Evolutionary conservation across 257 asterid genomes (phyloP).

Genomic region (Thymus quinquecostatus): DNA sequence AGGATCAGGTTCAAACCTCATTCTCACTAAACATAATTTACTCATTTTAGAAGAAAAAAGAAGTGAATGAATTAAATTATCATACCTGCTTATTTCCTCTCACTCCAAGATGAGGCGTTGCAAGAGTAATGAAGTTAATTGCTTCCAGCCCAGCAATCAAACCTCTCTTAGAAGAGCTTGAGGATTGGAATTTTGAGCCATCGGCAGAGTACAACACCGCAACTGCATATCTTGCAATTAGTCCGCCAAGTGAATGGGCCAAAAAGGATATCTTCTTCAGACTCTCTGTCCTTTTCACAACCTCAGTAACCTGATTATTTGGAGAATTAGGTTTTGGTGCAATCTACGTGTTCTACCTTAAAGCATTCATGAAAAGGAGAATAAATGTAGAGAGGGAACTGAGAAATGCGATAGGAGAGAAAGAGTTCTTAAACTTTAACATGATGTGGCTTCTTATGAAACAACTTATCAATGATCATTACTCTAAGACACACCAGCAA

Average conservation of each 20-base stretch:
- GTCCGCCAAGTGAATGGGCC: constrained; percentile 98
- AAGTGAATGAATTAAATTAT: background rate
- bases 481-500: constrained; percentile 24
- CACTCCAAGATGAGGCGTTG: constrained; percentile 98
- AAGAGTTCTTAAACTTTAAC: constrained; percentile 13
- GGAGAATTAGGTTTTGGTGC: constrained; percentile 3
- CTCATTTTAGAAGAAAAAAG: background rate
- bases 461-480: background rate
- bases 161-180: constrained; percentile 53
- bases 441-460: constrained; percentile 3
- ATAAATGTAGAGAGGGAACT: background rate
- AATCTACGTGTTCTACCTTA: background rate
- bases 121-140: constrained; percentile 83
- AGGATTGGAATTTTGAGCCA: constrained; percentile 32
- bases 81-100: constrained; percentile 90
- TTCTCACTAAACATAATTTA: constrained; percentile 1
- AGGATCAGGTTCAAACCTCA: background rate
- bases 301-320: constrained; percentile 63
- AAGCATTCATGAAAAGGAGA: constrained; percentile 2
- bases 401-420: background rate
- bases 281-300: constrained; percentile 60
- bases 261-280: constrained; percentile 84
- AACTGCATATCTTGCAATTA: constrained; percentile 87
- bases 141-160: constrained; percentile 92
- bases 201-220: constrained; percentile 59